These are phyloP conservation scores for Corchorus olitorius DNA, from an alignment of 345 rosid genomes.

Conservation along the genomic window DNA sequence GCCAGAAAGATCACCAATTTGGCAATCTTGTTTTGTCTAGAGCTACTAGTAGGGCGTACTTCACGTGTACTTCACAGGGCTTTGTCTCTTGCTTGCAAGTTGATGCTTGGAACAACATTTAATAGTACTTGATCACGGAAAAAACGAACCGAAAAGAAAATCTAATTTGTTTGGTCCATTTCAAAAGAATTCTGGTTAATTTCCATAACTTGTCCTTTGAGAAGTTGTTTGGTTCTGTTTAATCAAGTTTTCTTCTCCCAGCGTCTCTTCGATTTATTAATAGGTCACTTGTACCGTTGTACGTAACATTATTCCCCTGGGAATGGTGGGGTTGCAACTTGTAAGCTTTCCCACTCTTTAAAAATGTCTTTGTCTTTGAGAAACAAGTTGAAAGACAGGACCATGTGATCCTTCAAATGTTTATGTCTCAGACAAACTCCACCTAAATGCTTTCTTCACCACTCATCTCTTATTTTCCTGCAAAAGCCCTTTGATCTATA, in stretches of 20 bases:
- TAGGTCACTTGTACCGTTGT: background rate
- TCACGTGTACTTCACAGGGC: background rate
- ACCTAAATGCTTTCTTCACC: background rate
- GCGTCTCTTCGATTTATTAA: background rate
- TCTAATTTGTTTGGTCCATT: background rate
- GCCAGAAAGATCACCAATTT: background rate
- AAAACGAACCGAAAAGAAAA: background rate
- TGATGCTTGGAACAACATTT: background rate
- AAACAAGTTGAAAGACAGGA: background rate
- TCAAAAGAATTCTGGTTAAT: background rate
- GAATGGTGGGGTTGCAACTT: background rate
- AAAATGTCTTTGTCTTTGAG: background rate
- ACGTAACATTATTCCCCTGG: background rate
- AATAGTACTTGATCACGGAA: background rate
- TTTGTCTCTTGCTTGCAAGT: constrained; percentile 5
- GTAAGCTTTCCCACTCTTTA: background rate
- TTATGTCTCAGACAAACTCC: background rate
- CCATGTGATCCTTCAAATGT: background rate
- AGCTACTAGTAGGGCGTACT: background rate
- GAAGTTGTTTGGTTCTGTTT: background rate
- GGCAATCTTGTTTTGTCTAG: background rate
- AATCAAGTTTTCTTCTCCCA: background rate
- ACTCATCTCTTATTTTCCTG: background rate
- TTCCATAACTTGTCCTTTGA: background rate
- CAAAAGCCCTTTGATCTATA: background rate